phyloP scores from a whole-genome alignment of 768 basidiomycete species.

The Phanerochaete carnosa region DNA sequence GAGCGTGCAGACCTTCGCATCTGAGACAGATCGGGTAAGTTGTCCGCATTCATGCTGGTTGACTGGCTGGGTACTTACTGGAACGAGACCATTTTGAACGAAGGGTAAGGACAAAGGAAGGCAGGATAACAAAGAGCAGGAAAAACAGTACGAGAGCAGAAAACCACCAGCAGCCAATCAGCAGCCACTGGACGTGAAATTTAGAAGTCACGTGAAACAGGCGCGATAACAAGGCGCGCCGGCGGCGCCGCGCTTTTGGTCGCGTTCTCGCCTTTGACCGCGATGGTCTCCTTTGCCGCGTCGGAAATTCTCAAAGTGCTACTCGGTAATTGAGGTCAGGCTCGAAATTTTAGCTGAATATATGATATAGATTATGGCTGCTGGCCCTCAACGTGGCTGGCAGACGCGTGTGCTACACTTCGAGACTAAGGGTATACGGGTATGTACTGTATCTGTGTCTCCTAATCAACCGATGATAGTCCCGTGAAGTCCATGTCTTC shows the following conservation, averaged over 20 bases:
- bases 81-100: conserved; percentile 62
- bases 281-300: no score
- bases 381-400: no score
- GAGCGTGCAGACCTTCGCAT: not conserved
- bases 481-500: not conserved
- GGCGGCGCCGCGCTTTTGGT: not conserved
- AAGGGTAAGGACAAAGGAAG: not conserved
- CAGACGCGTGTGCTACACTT: not conserved
- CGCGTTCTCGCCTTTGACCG: not conserved
- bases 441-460: not conserved
- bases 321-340: no score
- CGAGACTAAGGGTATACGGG: not conserved
- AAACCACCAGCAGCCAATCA: not conserved
- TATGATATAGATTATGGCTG: not conserved
- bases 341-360: no score
- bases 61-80: conserved; percentile 42
- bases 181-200: not conserved
- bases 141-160: not conserved
- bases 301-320: no score
- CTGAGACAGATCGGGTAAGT: not conserved
- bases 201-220: conserved; percentile 4
- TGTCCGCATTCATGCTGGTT: not conserved
- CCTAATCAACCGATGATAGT: not conserved
- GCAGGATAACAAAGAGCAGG: not conserved
- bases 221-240: not conserved